A percentile compares a stretch with the other conserved stretches of the same genome.
These are phyloP conservation scores for Tetrahymena borealis DNA, from an alignment of 73 alveolate genomes.

Conservation along the genomic window DNA sequence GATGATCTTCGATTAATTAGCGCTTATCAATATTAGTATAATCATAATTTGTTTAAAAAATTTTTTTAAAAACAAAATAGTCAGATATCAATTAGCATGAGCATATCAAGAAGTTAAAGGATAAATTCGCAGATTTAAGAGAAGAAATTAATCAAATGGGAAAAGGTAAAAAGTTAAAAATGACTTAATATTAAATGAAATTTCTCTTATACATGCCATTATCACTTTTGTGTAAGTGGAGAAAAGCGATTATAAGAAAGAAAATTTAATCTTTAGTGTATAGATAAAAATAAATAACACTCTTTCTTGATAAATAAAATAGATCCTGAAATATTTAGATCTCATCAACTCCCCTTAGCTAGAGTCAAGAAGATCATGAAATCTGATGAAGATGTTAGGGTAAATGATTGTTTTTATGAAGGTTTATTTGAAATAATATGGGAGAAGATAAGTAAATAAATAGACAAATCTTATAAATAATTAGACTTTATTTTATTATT, in stretches of 20 bases:
- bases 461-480: neutral
- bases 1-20: too few species aligned
- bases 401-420: conserved; percentile 2
- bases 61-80: neutral
- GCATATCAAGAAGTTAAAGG: conserved; percentile 38
- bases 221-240: too few species aligned
- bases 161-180: conserved; percentile 4
- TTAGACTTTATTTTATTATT: neutral
- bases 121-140: conserved; percentile 30
- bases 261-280: too few species aligned
- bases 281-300: too few species aligned
- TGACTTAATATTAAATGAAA: too few species aligned
- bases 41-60: neutral
- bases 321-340: conserved; percentile 65
- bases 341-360: conserved; percentile 93
- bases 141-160: conserved; percentile 42
- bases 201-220: too few species aligned
- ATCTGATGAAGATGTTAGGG: conserved; percentile 94
- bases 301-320: too few species aligned
- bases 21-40: too few species aligned
- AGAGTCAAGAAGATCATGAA: conserved; percentile 96
- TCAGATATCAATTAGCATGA: conserved; percentile 14
- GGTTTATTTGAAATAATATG: neutral
- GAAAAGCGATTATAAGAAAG: too few species aligned
- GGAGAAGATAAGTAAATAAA: neutral